Evolutionary conservation across 441 rosid species (phyloP), one percentile per base, ranked within the genome.

Genomic region (Populus trichocarpa): DNA sequence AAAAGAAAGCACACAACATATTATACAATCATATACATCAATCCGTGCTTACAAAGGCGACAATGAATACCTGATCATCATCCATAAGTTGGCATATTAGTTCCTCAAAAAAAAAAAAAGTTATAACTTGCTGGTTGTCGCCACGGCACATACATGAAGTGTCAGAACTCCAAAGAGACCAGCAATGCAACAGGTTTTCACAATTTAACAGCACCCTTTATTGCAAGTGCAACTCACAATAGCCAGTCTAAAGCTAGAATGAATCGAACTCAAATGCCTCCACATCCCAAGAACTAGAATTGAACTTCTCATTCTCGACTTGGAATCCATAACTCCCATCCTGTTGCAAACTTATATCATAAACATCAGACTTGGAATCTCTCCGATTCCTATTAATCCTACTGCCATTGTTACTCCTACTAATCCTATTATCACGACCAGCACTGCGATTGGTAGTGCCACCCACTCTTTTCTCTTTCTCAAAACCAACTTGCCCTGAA

Each of bases 321-420:
- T 42, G 42, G 67, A 78, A 66, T 23, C 73, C 69, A 67, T 73
- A 78, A 59, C 57, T 59, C 7, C 77, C 81, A 72, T 73, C 73
- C 59, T 5, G 25, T 25, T 23, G 73, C 75, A 69, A 64, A 59
- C 66, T 85, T 85, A 85, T 76, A 75, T 85, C 86, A 79, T 78
- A 81, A 77, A 79, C 78, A 65, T 81, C 77, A n/a, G 83, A 70
- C 68, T 71, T 64, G 4, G 74, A 81, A 71, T 79, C 80, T 4
- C 57, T 26, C 13, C 46, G 12, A 13, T 73, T 59, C 69, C 32
- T 57, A 40, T 57, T 20, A 59, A 64, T 26, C 26, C 35, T 25
- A 35, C n/a, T 57, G 38, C 25, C 36, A 57, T 8, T 70, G 32
- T 33, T 50, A 25, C 67, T 50, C 36, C 71, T 66, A 50, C 33